Conservation (phyloP, 2,329 filamentous ascomycete genomes). For the Colletotrichum musae region DNA sequence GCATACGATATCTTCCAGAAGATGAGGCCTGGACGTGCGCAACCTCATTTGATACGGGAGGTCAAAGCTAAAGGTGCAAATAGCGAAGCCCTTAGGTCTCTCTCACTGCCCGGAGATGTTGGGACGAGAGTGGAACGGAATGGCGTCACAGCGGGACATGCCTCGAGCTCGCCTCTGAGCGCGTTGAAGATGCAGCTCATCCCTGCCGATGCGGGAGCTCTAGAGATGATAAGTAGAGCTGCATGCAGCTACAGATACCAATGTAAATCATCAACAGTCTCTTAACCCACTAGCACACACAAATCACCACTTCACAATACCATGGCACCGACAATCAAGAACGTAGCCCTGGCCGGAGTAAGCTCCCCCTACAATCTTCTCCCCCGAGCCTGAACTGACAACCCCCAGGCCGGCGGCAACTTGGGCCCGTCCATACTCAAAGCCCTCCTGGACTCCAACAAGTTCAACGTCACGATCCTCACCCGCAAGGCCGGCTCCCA, state of each 20-base stretch:
- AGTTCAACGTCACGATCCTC: constrained; percentile 67
- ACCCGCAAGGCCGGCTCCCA: constrained; percentile 61
- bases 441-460: constrained; percentile 48
- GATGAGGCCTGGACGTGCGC: too few species aligned
- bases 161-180: not conserved
- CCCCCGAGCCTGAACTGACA: not conserved
- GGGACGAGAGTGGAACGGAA: constrained; percentile 33
- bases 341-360: constrained; percentile 55
- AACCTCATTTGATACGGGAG: too few species aligned
- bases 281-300: not conserved
- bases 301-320: not conserved
- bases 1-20: too few species aligned
- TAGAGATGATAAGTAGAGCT: constrained; percentile 14
- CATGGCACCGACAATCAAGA: constrained; percentile 48
- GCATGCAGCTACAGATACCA: not conserved
- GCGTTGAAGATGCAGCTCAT: constrained; percentile 6
- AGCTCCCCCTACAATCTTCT: not conserved
- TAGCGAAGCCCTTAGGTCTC: not conserved
- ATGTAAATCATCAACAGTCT: not conserved
- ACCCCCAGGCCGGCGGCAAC: constrained; percentile 48
- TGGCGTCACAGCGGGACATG: constrained; percentile 22
- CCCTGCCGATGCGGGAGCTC: not conserved
- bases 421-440: constrained; percentile 52
- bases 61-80: constrained; percentile 6
- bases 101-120: not conserved